Base-by-base conservation (phyloP, 2,329 filamentous ascomycete species). In the Xenoacremonium recifei region DNA sequence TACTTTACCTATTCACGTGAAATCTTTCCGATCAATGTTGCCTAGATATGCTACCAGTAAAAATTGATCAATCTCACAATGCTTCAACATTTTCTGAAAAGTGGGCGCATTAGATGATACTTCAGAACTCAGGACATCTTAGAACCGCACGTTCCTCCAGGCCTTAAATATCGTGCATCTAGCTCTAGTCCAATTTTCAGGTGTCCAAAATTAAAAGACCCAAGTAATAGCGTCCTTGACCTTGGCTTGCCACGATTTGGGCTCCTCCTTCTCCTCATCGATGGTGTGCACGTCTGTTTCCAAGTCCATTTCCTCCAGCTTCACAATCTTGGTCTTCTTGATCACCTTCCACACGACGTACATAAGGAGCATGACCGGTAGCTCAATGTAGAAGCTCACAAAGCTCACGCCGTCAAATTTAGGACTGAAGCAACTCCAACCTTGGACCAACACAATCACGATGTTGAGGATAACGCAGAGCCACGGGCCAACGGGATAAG, bases 321-420 rank as follows among this genome's bases (percentile, higher is more conserved):
- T 70, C 21, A 75, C 65, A 44, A 76, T 71, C 48, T 73, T 80
- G 0, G 85, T 87, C 58, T 71, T 75, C 63, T 88, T 84, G 47
- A 81, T 43, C 2, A 87, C 19, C 63, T 92, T 93, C 84, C 86
- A 92, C 5, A 72, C 80, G 1, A 84, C 33, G 56, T 78, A 91
- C 23, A 92, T 70, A 7, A 83, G 51, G 13, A 77, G 48, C 72
- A 85, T 80, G 44, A 85, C 52, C 0, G 80, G 77, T 18, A 85
- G 60, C 61, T 84, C 79, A 27, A 85, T 71, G 53, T 85, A 84
- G 49, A 71, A 80, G 45, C 77, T 82, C 35, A 85, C 77, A 53
- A 85, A 85, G 53, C 76, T 71, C 11, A 84, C 77, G 2, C 64
- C 67, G 35, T 71, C 68, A 53, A 85, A 85, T 2, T 47, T 60